A percentile compares a stretch with the other conserved stretches of the same genome.
These are phyloP conservation scores for Penicillium canariense DNA, from an alignment of 495 filamentous ascomycete genomes.

Conservation along the genomic window DNA sequence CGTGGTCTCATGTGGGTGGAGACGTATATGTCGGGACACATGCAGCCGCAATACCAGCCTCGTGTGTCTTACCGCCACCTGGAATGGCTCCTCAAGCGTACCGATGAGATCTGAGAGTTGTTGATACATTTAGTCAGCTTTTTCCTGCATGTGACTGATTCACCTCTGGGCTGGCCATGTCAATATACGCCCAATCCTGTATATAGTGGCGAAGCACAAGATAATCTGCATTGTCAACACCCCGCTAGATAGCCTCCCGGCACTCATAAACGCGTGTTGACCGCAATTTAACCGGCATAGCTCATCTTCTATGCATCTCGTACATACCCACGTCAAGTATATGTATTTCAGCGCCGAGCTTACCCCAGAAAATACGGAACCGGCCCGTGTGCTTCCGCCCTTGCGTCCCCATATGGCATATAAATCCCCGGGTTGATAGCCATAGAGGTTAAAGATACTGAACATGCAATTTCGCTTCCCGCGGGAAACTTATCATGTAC, in stretches of 20 bases:
- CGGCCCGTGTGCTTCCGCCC: slow-evolving; percentile 2
- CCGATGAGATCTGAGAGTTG: slow-evolving; percentile 32
- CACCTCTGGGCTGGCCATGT: not conserved
- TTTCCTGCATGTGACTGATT: not conserved
- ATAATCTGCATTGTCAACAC: not conserved
- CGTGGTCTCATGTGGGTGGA: slow-evolving; percentile 68
- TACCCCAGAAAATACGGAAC: slow-evolving; percentile 8
- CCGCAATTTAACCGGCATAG: not conserved
- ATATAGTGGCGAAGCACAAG: not conserved
- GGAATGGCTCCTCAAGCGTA: slow-evolving; percentile 64
- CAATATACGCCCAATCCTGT: not conserved
- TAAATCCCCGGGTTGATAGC: not conserved
- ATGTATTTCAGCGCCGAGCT: not conserved
- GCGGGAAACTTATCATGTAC: slow-evolving; percentile 12
- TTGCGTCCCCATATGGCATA: not conserved
- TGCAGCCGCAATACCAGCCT: slow-evolving; percentile 67
- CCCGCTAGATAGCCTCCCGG: not conserved
- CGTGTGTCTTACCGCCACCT: slow-evolving; percentile 65
- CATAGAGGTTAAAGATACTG: not conserved
- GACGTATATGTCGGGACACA: slow-evolving; percentile 60
- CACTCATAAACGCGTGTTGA: not conserved
- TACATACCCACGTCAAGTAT: not conserved
- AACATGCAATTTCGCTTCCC: slow-evolving; percentile 17
- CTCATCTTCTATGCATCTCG: not conserved
- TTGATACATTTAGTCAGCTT: not conserved